Base-by-base conservation (phyloP, 2,329 filamentous ascomycete genomes). In the Teratosphaeria zuluensis region DNA sequence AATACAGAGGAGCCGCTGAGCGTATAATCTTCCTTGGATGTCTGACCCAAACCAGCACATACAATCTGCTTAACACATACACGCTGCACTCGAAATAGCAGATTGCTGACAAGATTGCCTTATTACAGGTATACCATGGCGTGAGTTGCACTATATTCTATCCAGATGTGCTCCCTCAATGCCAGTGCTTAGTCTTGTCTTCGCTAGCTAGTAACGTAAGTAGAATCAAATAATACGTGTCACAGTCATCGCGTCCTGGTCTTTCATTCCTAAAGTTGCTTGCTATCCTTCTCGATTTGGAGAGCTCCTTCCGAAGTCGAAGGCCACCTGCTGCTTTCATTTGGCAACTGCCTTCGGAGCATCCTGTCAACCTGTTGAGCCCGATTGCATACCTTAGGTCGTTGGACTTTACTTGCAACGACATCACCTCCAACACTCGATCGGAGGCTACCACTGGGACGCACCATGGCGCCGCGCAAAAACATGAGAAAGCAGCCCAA, bases 1-100 rank as follows among this genome's bases (percentile, higher is more conserved):
- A 73, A 53, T 62, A 62, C 65, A 69, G 66, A 68, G 65, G 66
- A 61, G 67, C 63, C 70, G 64, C 64, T 74, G 72, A 72, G 70
- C 66, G 71, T 63, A 56, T 59, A 68, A 71, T 72, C 72, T 73
- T 73, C 72, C 71, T 74, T 73, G 70, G 72, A 74, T 74, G 72
- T 73, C 71, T 73, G 71, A 70, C 42, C 42, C 19, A 48, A 9
- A 48, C 19, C 42, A 48, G 42, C 42, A 48, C 19, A 48, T 19
- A 8, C n/a, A 16, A 48, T 48, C 16, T 48, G 42, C 42, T 24
- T 48, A 11, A 42, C n/a, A 48, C 42, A 19, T 7, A 48, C 19
- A 48, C 2, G 24, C 4, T 21, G 5, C 42, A 21, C 19, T 48
- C 9, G n/a, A 3, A 21, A 19, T 19, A n/a, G 16, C n/a, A n/a